These are phyloP conservation scores for Kazachstania bromeliacearum DNA, from an alignment of 805 yeast genomes.

Conservation along the genomic window DNA sequence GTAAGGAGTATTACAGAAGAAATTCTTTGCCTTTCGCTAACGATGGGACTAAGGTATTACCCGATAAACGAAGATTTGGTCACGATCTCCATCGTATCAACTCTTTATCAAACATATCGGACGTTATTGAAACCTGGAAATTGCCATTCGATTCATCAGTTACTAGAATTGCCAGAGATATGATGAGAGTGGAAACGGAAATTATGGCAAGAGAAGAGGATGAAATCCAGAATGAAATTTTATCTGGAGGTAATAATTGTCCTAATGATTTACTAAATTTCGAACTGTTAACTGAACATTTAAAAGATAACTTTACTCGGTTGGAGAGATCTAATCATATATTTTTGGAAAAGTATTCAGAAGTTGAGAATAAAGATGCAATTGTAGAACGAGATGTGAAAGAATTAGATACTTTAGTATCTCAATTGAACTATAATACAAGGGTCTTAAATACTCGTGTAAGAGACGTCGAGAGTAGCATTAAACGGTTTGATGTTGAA, in stretches of 20 bases:
- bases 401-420: constrained; percentile 40
- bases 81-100: constrained; percentile 11
- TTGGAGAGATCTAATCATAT: constrained; percentile 8
- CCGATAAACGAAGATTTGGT: background rate
- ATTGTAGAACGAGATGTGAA: constrained; percentile 33
- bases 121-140: constrained; percentile 20
- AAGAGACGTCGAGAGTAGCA: constrained; percentile 57
- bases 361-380: constrained; percentile 22
- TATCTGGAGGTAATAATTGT: constrained; percentile 12
- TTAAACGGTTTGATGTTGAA: constrained; percentile 34
- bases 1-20: constrained; percentile 21
- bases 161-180: constrained; percentile 23
- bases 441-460: constrained; percentile 50
- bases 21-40: constrained; percentile 17
- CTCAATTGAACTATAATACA: constrained; percentile 57
- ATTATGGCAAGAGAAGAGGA: background rate
- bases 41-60: constrained; percentile 3
- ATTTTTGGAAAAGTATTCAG: constrained; percentile 12
- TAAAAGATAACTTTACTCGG: too few species aligned
- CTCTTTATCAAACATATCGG: constrained; percentile 21
- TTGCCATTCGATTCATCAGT: constrained; percentile 27
- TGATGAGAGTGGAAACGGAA: background rate
- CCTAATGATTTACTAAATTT: constrained; percentile 4
- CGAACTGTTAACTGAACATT: too few species aligned
- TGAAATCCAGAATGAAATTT: too few species aligned